Evolutionary conservation across 495 filamentous ascomycete genomes (phyloP).

Genomic region (Penicillium salamii): DNA sequence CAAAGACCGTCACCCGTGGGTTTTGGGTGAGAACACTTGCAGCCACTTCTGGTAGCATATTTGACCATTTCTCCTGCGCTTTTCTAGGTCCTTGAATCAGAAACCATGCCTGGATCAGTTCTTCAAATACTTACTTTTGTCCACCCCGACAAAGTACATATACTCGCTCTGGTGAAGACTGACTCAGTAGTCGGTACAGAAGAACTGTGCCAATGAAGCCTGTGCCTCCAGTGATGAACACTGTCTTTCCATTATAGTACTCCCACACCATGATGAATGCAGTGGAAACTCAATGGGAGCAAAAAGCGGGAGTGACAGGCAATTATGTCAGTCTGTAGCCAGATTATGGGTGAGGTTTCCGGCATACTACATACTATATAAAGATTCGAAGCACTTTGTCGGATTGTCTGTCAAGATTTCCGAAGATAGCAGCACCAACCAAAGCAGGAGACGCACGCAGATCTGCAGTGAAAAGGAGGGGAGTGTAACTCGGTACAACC

Average conservation of each 20-base stretch:
- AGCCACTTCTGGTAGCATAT: constrained; percentile 11
- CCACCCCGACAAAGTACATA: constrained; percentile 27
- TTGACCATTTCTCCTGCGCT: constrained; percentile 23
- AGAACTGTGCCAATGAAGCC: constrained; percentile 24
- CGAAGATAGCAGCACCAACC: background rate
- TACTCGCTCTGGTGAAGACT: constrained; percentile 18
- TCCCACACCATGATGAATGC: constrained; percentile 24
- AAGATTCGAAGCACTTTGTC: background rate
- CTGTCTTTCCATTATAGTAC: constrained; percentile 22
- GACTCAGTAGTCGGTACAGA: constrained; percentile 20
- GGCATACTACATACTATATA: constrained; percentile 1
- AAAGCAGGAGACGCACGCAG: constrained; percentile 9
- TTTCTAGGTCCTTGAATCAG: constrained; percentile 13
- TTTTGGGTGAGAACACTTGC: constrained; percentile 13
- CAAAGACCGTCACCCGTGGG: constrained; percentile 18
- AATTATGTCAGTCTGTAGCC: background rate
- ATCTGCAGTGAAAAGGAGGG: constrained; percentile 17
- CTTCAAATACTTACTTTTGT: constrained; percentile 10
- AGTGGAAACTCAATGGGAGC: background rate
- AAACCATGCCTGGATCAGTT: background rate
- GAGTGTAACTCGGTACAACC: constrained; percentile 18
- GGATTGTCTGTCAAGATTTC: background rate
- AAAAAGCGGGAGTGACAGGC: background rate
- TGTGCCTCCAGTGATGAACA: constrained; percentile 24
- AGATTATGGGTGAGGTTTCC: constrained; percentile 6